Evolutionary conservation across 2,329 filamentous ascomycete genomes (phyloP), one percentile per base, ranked within the genome.

Genomic region (Sporothrix brunneoviolacea): DNA sequence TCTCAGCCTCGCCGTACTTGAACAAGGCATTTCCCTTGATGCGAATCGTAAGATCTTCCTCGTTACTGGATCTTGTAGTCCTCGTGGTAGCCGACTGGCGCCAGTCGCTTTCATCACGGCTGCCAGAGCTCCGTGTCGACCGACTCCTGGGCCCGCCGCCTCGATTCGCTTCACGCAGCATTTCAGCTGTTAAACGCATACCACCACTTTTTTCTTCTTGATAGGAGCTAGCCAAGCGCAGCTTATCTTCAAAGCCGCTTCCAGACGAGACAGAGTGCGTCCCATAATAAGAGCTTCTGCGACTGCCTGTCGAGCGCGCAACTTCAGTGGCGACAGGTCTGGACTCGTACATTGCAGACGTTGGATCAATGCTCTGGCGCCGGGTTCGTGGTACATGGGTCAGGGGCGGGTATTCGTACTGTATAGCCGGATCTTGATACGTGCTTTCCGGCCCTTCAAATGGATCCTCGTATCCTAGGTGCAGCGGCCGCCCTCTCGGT

Each of bases 61-160:
- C 74, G 46, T 74, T 71, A 51, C 71, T 75, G 15, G 75, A 78
- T 30, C 76, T 69, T 4, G 80, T 84, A 9, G 80, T 79, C 36
- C 77, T 73, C 12, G 80, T 83, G 0, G 80, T 80, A 24, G 77
- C 77, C 48, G 79, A 83, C 55, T 77, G 76, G 56, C 73, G 74
- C 63, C 76, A 82, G 50, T 83, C 80, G 64, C 80, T 83, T 51
- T 83, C 80, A 58, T 83, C 81, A 38, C 72, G 79, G 61, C 80
- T 83, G 19, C 64, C 73, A 55, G 73, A 81, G 69, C 75, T 82
- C 55, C 74, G 74, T 47, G 73, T 82, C 35, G 75, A 81, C 21
- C 73, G 73, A 60, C 75, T 80, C 67, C 73, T 79, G 19, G 68
- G 65, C 7, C 68, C 71, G 52, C 68, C 72, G 55, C 67, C 71